Percentiles rank a stretch among this genome's conserved stretches.
Conservation (phyloP, 805 yeast species). For the Brettanomyces custersianus region DNA sequence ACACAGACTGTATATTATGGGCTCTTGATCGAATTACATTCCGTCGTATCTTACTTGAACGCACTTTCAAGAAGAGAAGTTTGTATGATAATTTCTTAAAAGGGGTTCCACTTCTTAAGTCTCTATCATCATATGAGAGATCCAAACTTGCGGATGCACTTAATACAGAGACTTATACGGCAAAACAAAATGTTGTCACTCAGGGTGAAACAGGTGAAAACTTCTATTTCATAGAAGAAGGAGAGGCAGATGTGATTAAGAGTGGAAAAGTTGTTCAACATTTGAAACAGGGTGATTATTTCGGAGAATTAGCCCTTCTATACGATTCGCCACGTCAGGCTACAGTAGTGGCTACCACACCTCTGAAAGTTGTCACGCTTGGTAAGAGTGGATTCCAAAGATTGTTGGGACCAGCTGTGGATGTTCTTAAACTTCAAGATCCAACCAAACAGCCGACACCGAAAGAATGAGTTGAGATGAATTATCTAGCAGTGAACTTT, state of each 20-base stretch:
- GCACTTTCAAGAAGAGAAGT: constrained; percentile 81
- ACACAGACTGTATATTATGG: constrained; percentile 71
- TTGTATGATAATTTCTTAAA: constrained; percentile 84
- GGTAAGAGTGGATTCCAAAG: constrained; percentile 92
- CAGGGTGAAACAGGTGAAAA: constrained; percentile 84
- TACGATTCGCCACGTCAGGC: constrained; percentile 94
- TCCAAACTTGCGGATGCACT: constrained; percentile 92
- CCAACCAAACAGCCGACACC: constrained; percentile 47
- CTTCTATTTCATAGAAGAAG: constrained; percentile 69
- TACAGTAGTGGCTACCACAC: constrained; percentile 68
- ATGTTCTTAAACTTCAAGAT: constrained; percentile 75
- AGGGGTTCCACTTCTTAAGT: constrained; percentile 73
- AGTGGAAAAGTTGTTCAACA: constrained; percentile 44
- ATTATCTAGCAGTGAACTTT: not conserved
- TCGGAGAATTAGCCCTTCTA: constrained; percentile 91
- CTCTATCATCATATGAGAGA: constrained; percentile 71
- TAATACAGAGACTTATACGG: constrained; percentile 60
- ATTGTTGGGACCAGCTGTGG: constrained; percentile 89
- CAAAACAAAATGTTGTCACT: constrained; percentile 65
- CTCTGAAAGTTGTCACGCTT: constrained; percentile 81
- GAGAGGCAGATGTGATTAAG: constrained; percentile 70
- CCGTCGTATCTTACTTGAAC: constrained; percentile 82
- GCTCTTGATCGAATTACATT: constrained; percentile 90
- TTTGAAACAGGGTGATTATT: constrained; percentile 78
- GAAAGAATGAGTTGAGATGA: not conserved